Evolutionary conservation across 1,284 basidiomycete species (phyloP), one percentile per base, ranked within the genome.

Genomic region (Fistulina hepatica): DNA sequence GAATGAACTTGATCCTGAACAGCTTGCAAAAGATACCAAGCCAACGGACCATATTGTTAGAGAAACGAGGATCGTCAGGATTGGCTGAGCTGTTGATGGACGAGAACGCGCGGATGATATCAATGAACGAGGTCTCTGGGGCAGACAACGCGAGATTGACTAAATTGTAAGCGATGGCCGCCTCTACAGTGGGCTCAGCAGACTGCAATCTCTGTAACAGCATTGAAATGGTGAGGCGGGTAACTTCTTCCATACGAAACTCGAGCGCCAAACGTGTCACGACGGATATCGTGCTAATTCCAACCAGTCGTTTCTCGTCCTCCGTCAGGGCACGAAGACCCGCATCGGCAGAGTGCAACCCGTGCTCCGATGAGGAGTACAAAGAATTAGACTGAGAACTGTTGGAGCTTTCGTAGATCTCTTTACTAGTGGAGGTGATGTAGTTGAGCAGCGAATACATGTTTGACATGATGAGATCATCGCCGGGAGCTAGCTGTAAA

Each of bases 361-460:
- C 69, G 24, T 60, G 56, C 9, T 31, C 28, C 10, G 15, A 13
- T 31, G 9, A 9, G 34, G 66, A 57, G 41, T 65, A 62, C 6
- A 72, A 57, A 17, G 67, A 62, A 44, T 64, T 59, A 23, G 55
- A 61, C 38, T 69, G 59, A 15, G 65, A 52, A 45, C 57, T 59
- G 31, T 47, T 57, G 2, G 65, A 59, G 45, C 56, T 64, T 39
- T 78, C 81, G 26, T 71, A 70, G 27, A 76, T 68, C 39, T 80
- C 89, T 57, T 81, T 81, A 61, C 74, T 86, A 12, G 78, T 83
- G 24, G 76, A 77, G 2, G 82, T 77, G 40, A 97, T 81, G 52
- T 89, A 86, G 53, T 97, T 97, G 43, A 97, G 70, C 11, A 97
- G 71, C 7, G 91, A 93, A 58, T 97, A 97, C 76, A 95, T 85